phyloP scores from a whole-genome alignment of 768 basidiomycete species.

The Psilocybe azurescens region DNA sequence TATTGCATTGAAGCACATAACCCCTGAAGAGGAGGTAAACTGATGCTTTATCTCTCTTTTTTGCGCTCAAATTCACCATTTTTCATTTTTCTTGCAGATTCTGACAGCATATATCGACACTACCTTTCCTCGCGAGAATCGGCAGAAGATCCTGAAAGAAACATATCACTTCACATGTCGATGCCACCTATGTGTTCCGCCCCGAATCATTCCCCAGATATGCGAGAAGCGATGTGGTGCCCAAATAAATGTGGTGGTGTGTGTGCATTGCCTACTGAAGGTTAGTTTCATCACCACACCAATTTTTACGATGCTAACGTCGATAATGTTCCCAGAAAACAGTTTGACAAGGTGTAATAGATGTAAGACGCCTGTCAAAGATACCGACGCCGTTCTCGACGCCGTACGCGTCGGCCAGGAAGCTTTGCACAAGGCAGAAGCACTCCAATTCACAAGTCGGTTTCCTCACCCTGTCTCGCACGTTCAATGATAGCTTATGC shows the following conservation, averaged over 20 bases:
- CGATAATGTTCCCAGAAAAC: conserved; percentile 44
- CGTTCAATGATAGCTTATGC: neutral
- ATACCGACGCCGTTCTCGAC: conserved; percentile 62
- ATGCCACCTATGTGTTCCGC: conserved; percentile 61
- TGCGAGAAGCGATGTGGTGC: conserved; percentile 72
- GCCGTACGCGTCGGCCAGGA: conserved; percentile 73
- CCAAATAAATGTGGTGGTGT: conserved; percentile 70
- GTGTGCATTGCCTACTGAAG: conserved; percentile 66
- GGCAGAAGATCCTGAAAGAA: conserved; percentile 64
- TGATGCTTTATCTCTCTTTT: conserved; percentile 3
- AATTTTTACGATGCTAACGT: too few species aligned
- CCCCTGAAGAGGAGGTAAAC: conserved; percentile 71
- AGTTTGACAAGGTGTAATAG: conserved; percentile 52
- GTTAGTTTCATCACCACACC: conserved; percentile 34
- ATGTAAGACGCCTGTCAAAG: conserved; percentile 55
- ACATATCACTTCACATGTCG: conserved; percentile 82
- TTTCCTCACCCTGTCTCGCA: neutral
- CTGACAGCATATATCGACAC: conserved; percentile 87
- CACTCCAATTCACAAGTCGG: conserved; percentile 64
- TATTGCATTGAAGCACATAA: conserved; percentile 70
- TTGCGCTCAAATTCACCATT: neutral
- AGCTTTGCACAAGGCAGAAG: conserved; percentile 73
- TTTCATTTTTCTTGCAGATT: conserved; percentile 51
- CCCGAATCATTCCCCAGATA: conserved; percentile 49
- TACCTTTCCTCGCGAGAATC: conserved; percentile 61